Evolutionary conservation across 805 yeast genomes (phyloP), one percentile per base, ranked within the genome.

Genomic region (Candida ipomoeae): DNA sequence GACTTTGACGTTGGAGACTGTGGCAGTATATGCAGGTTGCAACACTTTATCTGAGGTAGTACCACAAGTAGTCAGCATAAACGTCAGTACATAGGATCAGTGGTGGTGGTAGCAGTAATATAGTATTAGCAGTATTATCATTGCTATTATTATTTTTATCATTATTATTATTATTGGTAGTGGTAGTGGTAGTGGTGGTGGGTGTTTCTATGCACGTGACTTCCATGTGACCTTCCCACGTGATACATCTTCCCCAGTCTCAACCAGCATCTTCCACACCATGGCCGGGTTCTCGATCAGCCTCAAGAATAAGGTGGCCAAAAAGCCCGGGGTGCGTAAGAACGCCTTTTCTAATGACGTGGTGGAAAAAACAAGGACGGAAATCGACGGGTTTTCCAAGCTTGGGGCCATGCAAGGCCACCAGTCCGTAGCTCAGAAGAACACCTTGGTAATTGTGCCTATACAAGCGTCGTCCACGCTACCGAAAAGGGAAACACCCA

Each of bases 271-370:
- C 23, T 21, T 21, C 17, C 17, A 20, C 10, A 8, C 18, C 18
- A 55, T 55, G 59, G 48, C 52, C 29, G 56, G 59, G 13, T 54
- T 57, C 40, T 50, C 53, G 10, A 49, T 57, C 23, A 57, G 53
- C 35, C 55, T 57, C 14, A 57, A 56, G 20, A 49, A 48, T 31
- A 53, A 46, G 43, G 51, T 53, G 31, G 20, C 48, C 20, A 53
- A 53, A 21, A 49, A 20, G 42, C 33, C 41, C 37, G 40, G 37
- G 44, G 43, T 17, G 21, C 23, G 32, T n/a, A 46, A 49, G 13
- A 54, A 45, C 7, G 41, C 50, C 0, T 43, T 57, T 6, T 46
- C 39, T 11, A 20, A 31, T 15, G 31, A 32, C 4, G n/a, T 44
- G 7, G 42, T 36, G 5, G 40, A 40, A 14, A 50, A 46, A 29